These are phyloP conservation scores for Dioszegia crocea DNA, from an alignment of 768 basidiomycete species.

Conservation along the genomic window DNA sequence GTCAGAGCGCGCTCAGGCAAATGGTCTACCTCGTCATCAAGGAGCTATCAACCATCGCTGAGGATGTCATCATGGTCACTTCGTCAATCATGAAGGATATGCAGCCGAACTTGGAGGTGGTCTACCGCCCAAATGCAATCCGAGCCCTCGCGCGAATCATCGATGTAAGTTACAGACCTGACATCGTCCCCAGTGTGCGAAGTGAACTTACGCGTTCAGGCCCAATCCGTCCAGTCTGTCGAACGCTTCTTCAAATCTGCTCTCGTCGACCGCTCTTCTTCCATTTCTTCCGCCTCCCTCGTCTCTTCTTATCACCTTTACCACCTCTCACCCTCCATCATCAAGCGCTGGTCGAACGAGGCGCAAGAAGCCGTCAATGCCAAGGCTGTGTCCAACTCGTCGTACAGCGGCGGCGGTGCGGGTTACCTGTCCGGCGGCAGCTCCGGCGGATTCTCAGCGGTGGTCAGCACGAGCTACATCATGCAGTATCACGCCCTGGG, in stretches of 20 bases:
- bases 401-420: slow-evolving; percentile 53
- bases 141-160: slow-evolving; percentile 93
- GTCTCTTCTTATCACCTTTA: slow-evolving; percentile 96
- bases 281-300: slow-evolving; percentile 91
- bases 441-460: slow-evolving; percentile 66
- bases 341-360: slow-evolving; percentile 99
- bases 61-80: slow-evolving; percentile 99
- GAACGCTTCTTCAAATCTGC: slow-evolving; percentile 99
- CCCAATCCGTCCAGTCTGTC: slow-evolving; percentile 69
- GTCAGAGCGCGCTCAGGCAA: slow-evolving; percentile 69
- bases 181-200: not conserved
- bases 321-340: slow-evolving; percentile 88
- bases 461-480: slow-evolving; percentile 85
- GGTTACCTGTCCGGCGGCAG: slow-evolving; percentile 50
- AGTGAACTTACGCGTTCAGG: slow-evolving; percentile 16
- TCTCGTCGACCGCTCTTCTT: slow-evolving; percentile 92
- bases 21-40: slow-evolving; percentile 99
- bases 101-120: slow-evolving; percentile 97
- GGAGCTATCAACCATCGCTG: slow-evolving; percentile 88
- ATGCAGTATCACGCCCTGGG: slow-evolving; percentile 97
- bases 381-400: slow-evolving; percentile 69
- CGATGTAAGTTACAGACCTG: slow-evolving; percentile 74
- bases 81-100: slow-evolving; percentile 99
- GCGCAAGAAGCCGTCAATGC: slow-evolving; percentile 92
- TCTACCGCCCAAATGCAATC: slow-evolving; percentile 96